Conservation (phyloP, 208 protist species). For the Trypanosomatidae sp. region DNA sequence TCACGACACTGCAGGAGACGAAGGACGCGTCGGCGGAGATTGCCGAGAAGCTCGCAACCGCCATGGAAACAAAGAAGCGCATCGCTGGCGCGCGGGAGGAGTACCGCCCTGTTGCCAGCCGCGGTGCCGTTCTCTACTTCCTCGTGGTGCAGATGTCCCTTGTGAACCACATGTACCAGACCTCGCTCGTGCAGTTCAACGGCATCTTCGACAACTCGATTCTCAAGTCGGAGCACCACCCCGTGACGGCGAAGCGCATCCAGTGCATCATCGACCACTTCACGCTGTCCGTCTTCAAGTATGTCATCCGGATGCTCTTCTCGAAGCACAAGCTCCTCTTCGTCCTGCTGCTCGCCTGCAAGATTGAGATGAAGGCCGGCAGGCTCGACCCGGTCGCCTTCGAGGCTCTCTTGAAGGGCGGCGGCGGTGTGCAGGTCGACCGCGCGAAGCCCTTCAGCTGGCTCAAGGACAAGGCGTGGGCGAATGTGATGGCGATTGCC, state of each 20-base stretch:
- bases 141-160: slow-evolving; percentile 98
- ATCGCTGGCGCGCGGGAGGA: slow-evolving; percentile 97
- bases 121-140: slow-evolving; percentile 98
- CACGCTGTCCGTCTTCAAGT: slow-evolving; percentile 94
- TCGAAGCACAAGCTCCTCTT: slow-evolving; percentile 98
- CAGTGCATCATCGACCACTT: slow-evolving; percentile 95
- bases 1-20: slow-evolving; percentile 96
- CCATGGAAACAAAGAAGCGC: slow-evolving; percentile 95
- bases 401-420: slow-evolving; percentile 95
- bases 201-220: slow-evolving; percentile 96
- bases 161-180: slow-evolving; percentile 99
- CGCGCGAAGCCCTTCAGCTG: slow-evolving; percentile 93
- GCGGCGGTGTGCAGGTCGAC: slow-evolving; percentile 92
- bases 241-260: slow-evolving; percentile 95
- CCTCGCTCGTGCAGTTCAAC: slow-evolving; percentile 97
- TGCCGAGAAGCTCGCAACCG: slow-evolving; percentile 95
- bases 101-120: slow-evolving; percentile 96
- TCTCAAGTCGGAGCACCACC: slow-evolving; percentile 86
- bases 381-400: slow-evolving; percentile 83
- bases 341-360: slow-evolving; percentile 96
- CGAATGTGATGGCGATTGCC: slow-evolving; percentile 93
- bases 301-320: slow-evolving; percentile 97
- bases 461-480: slow-evolving; percentile 96
- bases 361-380: slow-evolving; percentile 94
- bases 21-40: slow-evolving; percentile 97